These are phyloP conservation scores for Hymenoscyphus repandus DNA, from an alignment of 2,329 filamentous ascomycete species.

Conservation along the genomic window DNA sequence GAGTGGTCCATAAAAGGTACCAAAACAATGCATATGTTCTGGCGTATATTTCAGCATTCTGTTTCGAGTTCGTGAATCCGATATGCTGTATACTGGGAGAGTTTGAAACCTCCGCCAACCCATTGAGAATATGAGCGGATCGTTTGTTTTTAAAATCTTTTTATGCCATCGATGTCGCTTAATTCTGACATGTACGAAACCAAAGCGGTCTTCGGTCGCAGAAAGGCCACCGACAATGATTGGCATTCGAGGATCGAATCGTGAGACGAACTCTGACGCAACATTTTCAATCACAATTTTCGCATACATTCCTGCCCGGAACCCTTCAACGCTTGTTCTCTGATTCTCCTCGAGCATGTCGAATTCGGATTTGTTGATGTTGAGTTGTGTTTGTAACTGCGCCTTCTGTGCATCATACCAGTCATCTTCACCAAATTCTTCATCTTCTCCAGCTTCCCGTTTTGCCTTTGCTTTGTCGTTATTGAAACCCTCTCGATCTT, in stretches of 20 bases:
- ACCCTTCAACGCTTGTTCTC: constrained; percentile 79
- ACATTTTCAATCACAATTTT: constrained; percentile 86
- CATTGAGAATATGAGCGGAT: constrained; percentile 93
- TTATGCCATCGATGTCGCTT: constrained; percentile 99
- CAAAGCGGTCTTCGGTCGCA: constrained; percentile 90
- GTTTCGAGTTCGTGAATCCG: constrained; percentile 87
- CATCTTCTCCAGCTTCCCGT: constrained; percentile 57
- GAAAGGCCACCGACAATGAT: constrained; percentile 88
- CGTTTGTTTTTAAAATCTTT: constrained; percentile 97
- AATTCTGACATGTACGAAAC: constrained; percentile 91
- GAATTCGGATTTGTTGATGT: constrained; percentile 95
- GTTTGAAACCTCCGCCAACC: constrained; percentile 96
- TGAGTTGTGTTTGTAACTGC: constrained; percentile 86
- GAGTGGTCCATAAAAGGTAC: constrained; percentile 88
- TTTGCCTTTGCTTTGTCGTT: constrained; percentile 80
- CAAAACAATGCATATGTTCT: constrained; percentile 99
- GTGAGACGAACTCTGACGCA: constrained; percentile 80
- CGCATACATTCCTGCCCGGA: constrained; percentile 87
- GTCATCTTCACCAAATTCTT: constrained; percentile 91
- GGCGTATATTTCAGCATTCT: constrained; percentile 99
- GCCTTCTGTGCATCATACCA: constrained; percentile 99
- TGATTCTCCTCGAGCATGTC: constrained; percentile 80
- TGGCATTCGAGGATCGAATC: constrained; percentile 77
- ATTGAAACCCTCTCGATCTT: constrained; percentile 92
- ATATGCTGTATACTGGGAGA: constrained; percentile 88